Base-by-base conservation (phyloP, 495 filamentous ascomycete genomes). In the Tuber brumale region DNA sequence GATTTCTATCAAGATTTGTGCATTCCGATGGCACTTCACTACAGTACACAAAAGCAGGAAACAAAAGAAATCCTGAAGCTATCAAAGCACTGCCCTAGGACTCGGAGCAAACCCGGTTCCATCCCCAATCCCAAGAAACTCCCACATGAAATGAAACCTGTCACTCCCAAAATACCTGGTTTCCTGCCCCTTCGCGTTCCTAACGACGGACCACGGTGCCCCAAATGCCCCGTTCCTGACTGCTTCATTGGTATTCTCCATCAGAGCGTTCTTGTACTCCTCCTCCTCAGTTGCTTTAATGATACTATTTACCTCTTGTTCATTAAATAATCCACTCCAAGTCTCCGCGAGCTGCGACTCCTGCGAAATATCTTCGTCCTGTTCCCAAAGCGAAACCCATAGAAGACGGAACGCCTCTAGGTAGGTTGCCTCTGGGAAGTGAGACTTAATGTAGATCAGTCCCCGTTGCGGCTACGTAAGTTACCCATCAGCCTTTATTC, bases 111-210 rank as follows among this genome's bases (percentile, higher is more conserved):
- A 66, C 71, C 61, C 31, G 41, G 39, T 12, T 70, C 76, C 76
- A 72, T 39, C 48, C 31, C 70, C 35, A 71, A 80, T 73, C 31
- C 21, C 78, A 66, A 85, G 77, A 75, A 84, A 85, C 37, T 80
- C 72, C 72, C 74, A 82, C 75, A 83, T 83, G 79, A 74, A 80
- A 72, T 81, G 84, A 66, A 84, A 92, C 85, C 91, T 86, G 84
- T 93, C 92, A 84, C 91, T 93, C 3, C 92, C 92, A 83, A 94
- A 94, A 82, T 93, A 93, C 4, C 91, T 90, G 84, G 92, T 90
- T 72, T 85, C 85, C 72, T 85, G 81, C 7, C 90, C 90, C 16
- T 86, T 83, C 21, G 73, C 79, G 80, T 92, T 89, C n/a, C 82
- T 85, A n/a, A 90, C 92, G 87, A 89, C 91, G 75, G 92, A 85